These are phyloP conservation scores for Penicillium psychrofluorescens DNA, from an alignment of 495 filamentous ascomycete species.

Conservation along the genomic window DNA sequence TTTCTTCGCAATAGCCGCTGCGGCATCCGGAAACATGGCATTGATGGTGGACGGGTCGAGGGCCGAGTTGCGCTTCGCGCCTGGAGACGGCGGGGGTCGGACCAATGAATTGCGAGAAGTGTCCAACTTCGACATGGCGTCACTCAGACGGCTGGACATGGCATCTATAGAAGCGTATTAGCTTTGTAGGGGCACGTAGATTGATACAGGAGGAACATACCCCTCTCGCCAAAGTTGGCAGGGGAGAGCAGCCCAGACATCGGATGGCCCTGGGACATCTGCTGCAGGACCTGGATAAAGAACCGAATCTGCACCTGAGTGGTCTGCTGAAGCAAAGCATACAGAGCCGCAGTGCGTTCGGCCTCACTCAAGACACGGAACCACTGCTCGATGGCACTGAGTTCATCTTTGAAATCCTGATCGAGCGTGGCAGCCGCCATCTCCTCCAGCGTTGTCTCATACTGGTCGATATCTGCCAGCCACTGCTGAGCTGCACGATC, in stretches of 20 bases:
- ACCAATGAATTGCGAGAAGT: slow-evolving; percentile 80
- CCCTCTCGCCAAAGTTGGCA: slow-evolving; percentile 91
- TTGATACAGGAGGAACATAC: slow-evolving; percentile 35
- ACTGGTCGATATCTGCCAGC: slow-evolving; percentile 98
- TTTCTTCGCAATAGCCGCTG: slow-evolving; percentile 93
- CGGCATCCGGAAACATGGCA: slow-evolving; percentile 98
- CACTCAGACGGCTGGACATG: slow-evolving; percentile 92
- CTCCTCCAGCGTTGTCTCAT: slow-evolving; percentile 93
- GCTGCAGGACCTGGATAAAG: slow-evolving; percentile 96
- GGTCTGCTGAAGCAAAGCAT: slow-evolving; percentile 93
- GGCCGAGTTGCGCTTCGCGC: slow-evolving; percentile 82
- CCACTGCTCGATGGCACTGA: slow-evolving; percentile 98
- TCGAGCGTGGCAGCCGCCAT: slow-evolving; percentile 97
- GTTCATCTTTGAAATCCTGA: slow-evolving; percentile 98
- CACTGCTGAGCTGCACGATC: slow-evolving; percentile 96
- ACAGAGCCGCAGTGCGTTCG: slow-evolving; percentile 89
- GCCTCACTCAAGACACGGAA: slow-evolving; percentile 96
- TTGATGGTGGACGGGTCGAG: slow-evolving; percentile 92
- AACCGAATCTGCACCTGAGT: slow-evolving; percentile 98
- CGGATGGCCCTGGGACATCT: slow-evolving; percentile 96
- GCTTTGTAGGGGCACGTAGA: no score
- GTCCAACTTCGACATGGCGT: slow-evolving; percentile 94
- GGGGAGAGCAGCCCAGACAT: slow-evolving; percentile 96
- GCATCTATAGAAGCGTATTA: slow-evolving; percentile 54
- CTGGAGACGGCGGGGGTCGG: slow-evolving; percentile 67